A percentile compares a stretch with the other conserved stretches of the same genome.
Evolutionary conservation across 257 asterid species (phyloP).

Genomic region (Solanum sejunctum): DNA sequence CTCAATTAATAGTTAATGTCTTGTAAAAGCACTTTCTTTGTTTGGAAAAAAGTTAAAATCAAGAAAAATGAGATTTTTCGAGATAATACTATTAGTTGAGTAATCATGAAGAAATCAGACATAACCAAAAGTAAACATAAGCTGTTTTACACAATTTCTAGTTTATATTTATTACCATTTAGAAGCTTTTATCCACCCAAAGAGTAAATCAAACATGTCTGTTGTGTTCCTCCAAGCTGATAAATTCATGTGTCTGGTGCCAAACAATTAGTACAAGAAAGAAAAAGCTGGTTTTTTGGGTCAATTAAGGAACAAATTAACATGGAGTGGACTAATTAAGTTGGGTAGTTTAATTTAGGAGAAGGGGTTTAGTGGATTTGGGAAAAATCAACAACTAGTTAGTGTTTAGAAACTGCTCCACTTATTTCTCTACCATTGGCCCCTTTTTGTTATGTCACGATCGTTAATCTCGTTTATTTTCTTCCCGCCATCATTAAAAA

Average conservation of each 20-base stretch:
- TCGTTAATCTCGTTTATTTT: background rate
- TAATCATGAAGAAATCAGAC: background rate
- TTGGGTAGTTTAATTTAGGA: conserved; percentile 19
- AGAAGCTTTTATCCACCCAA: conserved; percentile 88
- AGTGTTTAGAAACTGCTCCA: conserved; percentile 16
- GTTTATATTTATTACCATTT: conserved; percentile 37
- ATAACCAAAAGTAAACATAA: background rate
- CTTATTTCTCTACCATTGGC: background rate
- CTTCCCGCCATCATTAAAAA: background rate
- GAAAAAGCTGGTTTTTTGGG: background rate
- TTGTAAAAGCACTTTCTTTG: background rate
- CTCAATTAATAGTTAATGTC: background rate
- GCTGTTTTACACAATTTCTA: background rate
- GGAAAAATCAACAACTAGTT: background rate
- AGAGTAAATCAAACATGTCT: conserved; percentile 42
- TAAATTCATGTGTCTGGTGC: background rate
- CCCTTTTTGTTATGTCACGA: background rate
- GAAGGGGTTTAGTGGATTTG: conserved; percentile 7
- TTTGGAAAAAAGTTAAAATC: background rate
- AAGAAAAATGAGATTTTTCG: background rate
- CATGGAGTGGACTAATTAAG: background rate
- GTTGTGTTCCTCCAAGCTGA: background rate
- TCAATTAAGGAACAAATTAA: background rate
- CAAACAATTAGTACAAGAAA: background rate
- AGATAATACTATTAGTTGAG: background rate